Conservation (phyloP, 2,329 filamentous ascomycete genomes). For the Arthrocladium fulminans region DNA sequence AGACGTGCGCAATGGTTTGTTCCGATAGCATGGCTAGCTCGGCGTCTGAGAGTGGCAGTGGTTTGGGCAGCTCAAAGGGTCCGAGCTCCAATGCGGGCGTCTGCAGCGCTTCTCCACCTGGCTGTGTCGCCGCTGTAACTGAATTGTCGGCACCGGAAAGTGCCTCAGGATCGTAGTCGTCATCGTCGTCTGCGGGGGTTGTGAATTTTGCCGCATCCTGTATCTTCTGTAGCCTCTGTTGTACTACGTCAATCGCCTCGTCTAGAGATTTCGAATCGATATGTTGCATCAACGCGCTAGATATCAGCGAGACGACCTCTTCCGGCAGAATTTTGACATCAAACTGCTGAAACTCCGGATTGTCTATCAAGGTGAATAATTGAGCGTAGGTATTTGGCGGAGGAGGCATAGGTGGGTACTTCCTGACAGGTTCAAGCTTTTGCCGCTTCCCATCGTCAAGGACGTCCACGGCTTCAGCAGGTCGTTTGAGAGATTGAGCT, state of each 20-base stretch:
- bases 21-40: conserved; percentile 66
- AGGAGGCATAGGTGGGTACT: conserved; percentile 62
- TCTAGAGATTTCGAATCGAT: conserved; percentile 61
- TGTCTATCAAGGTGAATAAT: conserved; percentile 75
- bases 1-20: conserved; percentile 65
- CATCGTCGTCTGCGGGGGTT: conserved; percentile 68
- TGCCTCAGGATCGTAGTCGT: conserved; percentile 88
- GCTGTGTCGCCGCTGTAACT: conserved; percentile 38
- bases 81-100: conserved; percentile 51
- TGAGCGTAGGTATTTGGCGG: conserved; percentile 73
- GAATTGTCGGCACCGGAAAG: conserved; percentile 65
- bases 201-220: conserved; percentile 31
- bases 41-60: conserved; percentile 62
- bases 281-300: conserved; percentile 66
- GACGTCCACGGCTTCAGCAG: conserved; percentile 61
- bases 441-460: conserved; percentile 74
- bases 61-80: conserved; percentile 69
- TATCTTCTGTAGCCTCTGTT: conserved; percentile 24
- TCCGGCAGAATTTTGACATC: conserved; percentile 72
- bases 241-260: conserved; percentile 58
- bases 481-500: conserved; percentile 59
- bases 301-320: conserved; percentile 68
- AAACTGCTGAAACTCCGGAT: conserved; percentile 65
- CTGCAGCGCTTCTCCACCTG: conserved; percentile 38
- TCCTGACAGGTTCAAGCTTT: conserved; percentile 45